Conservation (phyloP, 176 grass and related monocot species). For the Olyra latifolia region DNA sequence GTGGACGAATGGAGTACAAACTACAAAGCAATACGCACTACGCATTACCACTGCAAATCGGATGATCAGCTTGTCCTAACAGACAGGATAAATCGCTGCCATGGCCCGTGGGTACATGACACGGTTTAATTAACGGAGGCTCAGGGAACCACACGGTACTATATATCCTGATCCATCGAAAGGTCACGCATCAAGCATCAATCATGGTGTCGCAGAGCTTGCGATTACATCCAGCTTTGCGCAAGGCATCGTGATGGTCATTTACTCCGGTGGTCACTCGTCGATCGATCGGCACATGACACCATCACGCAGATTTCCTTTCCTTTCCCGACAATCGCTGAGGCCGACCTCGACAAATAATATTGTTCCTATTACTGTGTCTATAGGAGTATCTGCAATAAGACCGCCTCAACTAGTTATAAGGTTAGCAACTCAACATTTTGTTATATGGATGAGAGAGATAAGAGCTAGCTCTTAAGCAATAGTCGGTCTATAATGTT, state of each 20-base stretch:
- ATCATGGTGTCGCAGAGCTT: neutral
- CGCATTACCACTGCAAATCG: neutral
- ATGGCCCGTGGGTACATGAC: neutral
- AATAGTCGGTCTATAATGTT: too few relatives aligned
- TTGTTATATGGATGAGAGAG: too few relatives aligned
- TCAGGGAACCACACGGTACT: neutral
- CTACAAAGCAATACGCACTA: neutral
- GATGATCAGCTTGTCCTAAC: neutral
- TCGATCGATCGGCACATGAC: constrained; percentile 11
- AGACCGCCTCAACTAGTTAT: too few relatives aligned
- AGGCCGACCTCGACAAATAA: neutral
- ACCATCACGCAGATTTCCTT: neutral
- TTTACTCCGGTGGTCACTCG: neutral
- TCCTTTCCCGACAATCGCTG: neutral
- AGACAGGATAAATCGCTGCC: neutral
- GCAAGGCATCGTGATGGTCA: constrained; percentile 6
- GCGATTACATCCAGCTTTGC: neutral
- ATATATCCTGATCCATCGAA: neutral
- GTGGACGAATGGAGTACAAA: too few relatives aligned
- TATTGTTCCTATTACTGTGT: too few relatives aligned
- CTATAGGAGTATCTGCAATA: too few relatives aligned
- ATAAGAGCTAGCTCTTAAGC: too few relatives aligned
- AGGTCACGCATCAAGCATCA: neutral
- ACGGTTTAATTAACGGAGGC: neutral
- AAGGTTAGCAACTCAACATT: too few relatives aligned